These are phyloP conservation scores for Thermothielavioides terrestris DNA, from an alignment of 495 filamentous ascomycete species.

Conservation along the genomic window DNA sequence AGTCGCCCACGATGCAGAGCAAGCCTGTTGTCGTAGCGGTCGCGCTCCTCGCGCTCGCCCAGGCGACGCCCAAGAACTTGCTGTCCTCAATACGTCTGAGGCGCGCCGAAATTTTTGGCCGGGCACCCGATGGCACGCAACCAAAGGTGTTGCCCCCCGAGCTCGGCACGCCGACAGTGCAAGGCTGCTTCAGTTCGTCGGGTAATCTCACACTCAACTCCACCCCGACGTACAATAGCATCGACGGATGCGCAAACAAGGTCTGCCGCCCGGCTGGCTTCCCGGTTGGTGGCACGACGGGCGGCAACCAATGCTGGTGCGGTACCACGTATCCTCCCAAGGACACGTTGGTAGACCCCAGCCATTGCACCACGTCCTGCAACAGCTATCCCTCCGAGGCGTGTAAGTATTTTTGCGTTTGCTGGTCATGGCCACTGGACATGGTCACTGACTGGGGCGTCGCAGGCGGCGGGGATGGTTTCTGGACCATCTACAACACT, in stretches of 20 bases:
- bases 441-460: constrained; percentile 20
- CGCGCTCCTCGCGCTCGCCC: constrained; percentile 12
- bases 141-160: not conserved
- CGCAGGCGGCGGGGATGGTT: constrained; percentile 46
- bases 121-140: constrained; percentile 3
- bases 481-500: constrained; percentile 44
- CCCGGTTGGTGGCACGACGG: constrained; percentile 10
- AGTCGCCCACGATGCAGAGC: constrained; percentile 22
- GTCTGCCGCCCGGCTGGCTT: constrained; percentile 11
- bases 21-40: constrained; percentile 9
- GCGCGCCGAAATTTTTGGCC: not conserved
- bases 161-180: constrained; percentile 3
- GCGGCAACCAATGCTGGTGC: constrained; percentile 48
- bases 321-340: constrained; percentile 50
- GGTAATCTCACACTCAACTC: constrained; percentile 9
- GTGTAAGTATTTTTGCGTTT: constrained; percentile 53
- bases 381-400: constrained; percentile 42
- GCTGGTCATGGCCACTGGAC: not conserved
- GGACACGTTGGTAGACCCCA: constrained; percentile 36
- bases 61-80: constrained; percentile 11
- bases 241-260: constrained; percentile 6
- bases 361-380: constrained; percentile 50
- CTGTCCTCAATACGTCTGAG: not conserved
- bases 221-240: constrained; percentile 7
- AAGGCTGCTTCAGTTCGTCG: constrained; percentile 26